A percentile compares a stretch with the other conserved stretches of the same genome.
Evolutionary conservation across 2,329 filamentous ascomycete species (phyloP).

Genomic region (Colletotrichum siamense): DNA sequence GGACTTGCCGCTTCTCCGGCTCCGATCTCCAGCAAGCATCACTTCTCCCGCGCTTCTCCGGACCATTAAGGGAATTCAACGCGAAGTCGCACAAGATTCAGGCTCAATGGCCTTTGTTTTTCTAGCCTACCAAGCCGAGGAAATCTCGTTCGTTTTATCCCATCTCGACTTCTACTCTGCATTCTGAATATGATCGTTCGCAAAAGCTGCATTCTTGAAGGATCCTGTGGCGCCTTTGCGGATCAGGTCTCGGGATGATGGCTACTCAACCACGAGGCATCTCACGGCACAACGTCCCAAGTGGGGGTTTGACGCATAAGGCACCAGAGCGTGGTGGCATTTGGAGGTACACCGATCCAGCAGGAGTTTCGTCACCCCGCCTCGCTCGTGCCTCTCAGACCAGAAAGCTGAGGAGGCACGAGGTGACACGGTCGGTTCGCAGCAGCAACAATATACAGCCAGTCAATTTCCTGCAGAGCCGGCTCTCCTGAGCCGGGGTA

Average conservation of each 20-base stretch:
- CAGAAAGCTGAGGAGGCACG: not conserved
- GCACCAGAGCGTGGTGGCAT: not conserved
- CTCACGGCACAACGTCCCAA: not conserved
- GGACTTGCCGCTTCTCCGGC: not conserved
- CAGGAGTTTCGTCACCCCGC: not conserved
- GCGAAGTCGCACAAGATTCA: not conserved
- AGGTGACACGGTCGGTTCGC: conserved; percentile 2
- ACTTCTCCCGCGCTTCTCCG: not conserved
- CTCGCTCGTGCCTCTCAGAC: not conserved
- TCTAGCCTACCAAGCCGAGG: not conserved
- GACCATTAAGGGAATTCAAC: not conserved
- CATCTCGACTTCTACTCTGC: not conserved
- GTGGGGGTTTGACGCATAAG: not conserved
- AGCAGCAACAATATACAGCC: not conserved
- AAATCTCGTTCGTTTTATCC: not conserved
- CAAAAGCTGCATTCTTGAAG: not conserved
- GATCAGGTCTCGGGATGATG: not conserved
- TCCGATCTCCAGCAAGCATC: not conserved
- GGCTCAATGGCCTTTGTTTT: not conserved
- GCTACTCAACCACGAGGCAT: conserved; percentile 17
- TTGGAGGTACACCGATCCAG: conserved; percentile 11
- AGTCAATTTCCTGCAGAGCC: not conserved
- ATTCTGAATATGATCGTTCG: not conserved
- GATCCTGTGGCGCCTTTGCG: not conserved
- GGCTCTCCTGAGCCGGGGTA: not conserved